Evolutionary conservation across 495 filamentous ascomycete species (phyloP).

Genomic region (Hypoxylon lenormandii): DNA sequence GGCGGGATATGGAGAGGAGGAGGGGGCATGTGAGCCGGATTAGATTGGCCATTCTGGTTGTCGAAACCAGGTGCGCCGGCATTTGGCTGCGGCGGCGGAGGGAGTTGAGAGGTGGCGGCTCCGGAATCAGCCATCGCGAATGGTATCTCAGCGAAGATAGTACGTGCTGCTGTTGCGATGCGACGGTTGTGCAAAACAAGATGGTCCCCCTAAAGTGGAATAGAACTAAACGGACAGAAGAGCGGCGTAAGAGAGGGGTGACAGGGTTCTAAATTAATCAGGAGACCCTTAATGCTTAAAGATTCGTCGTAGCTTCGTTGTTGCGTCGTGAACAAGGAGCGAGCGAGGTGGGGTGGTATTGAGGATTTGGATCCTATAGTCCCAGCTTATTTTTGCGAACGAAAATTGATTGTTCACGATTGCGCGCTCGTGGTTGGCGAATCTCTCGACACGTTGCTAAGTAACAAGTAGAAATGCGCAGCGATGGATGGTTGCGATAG

Average conservation of each 20-base stretch:
- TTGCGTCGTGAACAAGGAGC: conserved; percentile 28
- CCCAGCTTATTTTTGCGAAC: conserved; percentile 11
- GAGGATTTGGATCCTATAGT: conserved; percentile 26
- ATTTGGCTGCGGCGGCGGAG: conserved; percentile 73
- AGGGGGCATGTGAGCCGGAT: conserved; percentile 61
- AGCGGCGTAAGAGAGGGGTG: conserved; percentile 23
- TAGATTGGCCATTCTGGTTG: conserved; percentile 69
- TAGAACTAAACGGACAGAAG: conserved; percentile 37
- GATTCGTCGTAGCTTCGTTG: conserved; percentile 40
- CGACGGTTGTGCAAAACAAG: conserved; percentile 40
- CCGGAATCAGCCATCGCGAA: conserved; percentile 74
- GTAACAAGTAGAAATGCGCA: conserved; percentile 33
- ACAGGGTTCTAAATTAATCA: conserved; percentile 30
- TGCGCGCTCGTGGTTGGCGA: conserved; percentile 38
- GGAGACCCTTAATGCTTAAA: conserved; percentile 21
- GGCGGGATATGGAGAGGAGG: conserved; percentile 91
- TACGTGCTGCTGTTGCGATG: conserved; percentile 32
- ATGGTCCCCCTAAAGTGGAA: conserved; percentile 32
- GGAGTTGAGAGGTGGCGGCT: conserved; percentile 69
- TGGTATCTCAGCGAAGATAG: conserved; percentile 16
- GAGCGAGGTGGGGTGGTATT: conserved; percentile 29
- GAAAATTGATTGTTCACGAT: conserved; percentile 13
- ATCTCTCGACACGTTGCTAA: conserved; percentile 38
- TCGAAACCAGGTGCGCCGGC: conserved; percentile 77
- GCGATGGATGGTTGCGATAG: conserved; percentile 32